Conservation (phyloP, 768 basidiomycete genomes). For the Suillus brevipes region DNA sequence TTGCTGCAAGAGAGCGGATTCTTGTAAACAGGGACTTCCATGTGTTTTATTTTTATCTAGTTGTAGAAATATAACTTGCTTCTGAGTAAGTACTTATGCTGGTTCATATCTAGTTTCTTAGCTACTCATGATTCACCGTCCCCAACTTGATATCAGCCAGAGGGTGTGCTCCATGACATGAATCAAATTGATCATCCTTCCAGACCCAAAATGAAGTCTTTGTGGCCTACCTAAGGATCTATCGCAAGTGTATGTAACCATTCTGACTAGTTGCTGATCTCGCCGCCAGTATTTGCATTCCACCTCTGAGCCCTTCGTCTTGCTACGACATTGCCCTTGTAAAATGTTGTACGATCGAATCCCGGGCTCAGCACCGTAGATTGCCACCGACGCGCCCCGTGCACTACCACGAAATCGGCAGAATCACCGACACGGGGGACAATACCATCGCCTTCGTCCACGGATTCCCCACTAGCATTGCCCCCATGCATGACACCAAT, state of each 20-base stretch:
- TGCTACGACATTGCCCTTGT: conserved; percentile 18
- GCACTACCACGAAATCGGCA: conserved; percentile 62
- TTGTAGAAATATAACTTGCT: neutral
- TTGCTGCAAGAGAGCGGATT: conserved; percentile 88
- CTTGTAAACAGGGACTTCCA: conserved; percentile 42
- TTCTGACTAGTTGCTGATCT: neutral
- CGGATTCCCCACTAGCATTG: conserved; percentile 18
- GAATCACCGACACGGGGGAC: conserved; percentile 40
- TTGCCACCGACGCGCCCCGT: conserved; percentile 44
- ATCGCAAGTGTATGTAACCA: neutral
- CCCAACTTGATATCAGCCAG: neutral
- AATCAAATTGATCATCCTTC: neutral
- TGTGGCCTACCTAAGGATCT: neutral
- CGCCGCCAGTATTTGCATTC: conserved; percentile 7
- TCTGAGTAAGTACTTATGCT: neutral
- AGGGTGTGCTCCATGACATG: neutral
- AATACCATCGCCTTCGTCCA: conserved; percentile 23
- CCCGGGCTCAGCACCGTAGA: conserved; percentile 50
- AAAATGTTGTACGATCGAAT: conserved; percentile 25
- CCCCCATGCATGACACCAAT: conserved; percentile 35
- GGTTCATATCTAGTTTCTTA: neutral
- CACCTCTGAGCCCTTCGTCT: conserved; percentile 19
- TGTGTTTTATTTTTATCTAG: neutral
- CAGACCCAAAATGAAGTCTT: neutral
- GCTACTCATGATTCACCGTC: neutral